Evolutionary conservation across 2,329 filamentous ascomycete species (phyloP), one percentile per base, ranked within the genome.

Genomic region (Aspergillus uvarum): DNA sequence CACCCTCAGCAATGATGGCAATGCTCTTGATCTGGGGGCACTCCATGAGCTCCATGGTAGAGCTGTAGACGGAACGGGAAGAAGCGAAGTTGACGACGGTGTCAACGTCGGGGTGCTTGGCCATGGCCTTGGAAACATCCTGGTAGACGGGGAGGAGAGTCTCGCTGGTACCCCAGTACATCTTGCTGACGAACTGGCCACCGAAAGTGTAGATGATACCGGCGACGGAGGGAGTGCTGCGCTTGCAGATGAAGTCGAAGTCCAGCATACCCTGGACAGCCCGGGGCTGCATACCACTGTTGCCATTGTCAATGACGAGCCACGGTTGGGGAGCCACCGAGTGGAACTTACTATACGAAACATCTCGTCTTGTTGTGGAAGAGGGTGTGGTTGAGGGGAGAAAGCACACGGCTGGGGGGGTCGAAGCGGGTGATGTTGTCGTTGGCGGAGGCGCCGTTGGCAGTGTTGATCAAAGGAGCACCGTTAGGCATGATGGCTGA

Each of bases 191-290:
- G 88, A 99, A 99, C 83, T 99, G 95, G 70, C 95, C 95, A 78
- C 95, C 95, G 76, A 99, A 99, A 72, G 95, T 97, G 86, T 99
- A 99, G 86, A 99, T 98, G 82, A 99, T 98, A 77, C 93, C 95
- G 68, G 95, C 95, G 61, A 99, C 95, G 60, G 95, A 99, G 67
- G 95, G 95, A 62, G 91, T 96, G 77, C 88, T 86, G 74, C 95
- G 91, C 88, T 98, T 98, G 92, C 95, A 99, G 83, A 99, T 99
- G 87, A 98, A 99, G 85, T 99, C 95, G 80, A 99, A 99, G 81
- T 99, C 95, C 78, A 99, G 90, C 89, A 93, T 93, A 78, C 90
- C 90, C 83, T 93, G 90, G 68, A 93, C 90, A 71, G 91, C 90
- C 79, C 93, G 89, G 76, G 95, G 94, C 84, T 99, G 95, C 76